Evolutionary conservation across 2,329 filamentous ascomycete genomes (phyloP).

Genomic region (Hypoxylon sp.): DNA sequence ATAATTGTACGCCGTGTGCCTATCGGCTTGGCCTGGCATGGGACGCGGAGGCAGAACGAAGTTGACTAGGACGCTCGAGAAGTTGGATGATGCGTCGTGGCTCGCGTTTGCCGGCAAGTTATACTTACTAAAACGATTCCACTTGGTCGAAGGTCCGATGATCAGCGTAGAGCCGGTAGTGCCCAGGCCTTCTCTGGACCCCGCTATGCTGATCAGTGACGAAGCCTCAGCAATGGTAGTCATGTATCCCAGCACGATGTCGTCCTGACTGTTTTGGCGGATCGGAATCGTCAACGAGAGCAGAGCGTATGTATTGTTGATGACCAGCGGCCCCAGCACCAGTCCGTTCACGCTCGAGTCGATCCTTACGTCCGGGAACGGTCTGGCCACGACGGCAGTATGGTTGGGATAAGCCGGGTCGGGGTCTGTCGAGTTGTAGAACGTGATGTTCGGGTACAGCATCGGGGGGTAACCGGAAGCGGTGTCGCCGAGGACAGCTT

Average conservation of each 20-base stretch:
- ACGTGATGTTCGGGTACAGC: constrained; percentile 83
- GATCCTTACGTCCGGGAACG: constrained; percentile 60
- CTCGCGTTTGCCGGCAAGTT: constrained; percentile 57
- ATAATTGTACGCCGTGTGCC: constrained; percentile 57
- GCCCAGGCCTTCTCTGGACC: constrained; percentile 74
- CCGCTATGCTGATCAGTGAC: constrained; percentile 68
- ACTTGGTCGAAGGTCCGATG: constrained; percentile 70
- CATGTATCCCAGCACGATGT: constrained; percentile 80
- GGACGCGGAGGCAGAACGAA: constrained; percentile 67
- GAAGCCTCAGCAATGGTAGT: constrained; percentile 77
- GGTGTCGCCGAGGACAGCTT: constrained; percentile 67
- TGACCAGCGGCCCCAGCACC: constrained; percentile 76
- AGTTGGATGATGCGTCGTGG: constrained; percentile 47
- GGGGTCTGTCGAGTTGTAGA: constrained; percentile 54
- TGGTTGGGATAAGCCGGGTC: constrained; percentile 53
- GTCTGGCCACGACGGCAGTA: constrained; percentile 54
- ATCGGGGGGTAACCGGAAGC: constrained; percentile 72
- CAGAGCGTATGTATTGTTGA: constrained; percentile 78
- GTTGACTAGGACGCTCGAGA: constrained; percentile 57
- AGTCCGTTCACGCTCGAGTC: constrained; percentile 62
- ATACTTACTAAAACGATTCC: constrained; percentile 67
- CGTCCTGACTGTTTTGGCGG: constrained; percentile 67
- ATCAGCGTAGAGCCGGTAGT: constrained; percentile 74
- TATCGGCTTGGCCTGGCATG: constrained; percentile 50
- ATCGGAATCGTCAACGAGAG: constrained; percentile 84